phyloP scores from a whole-genome alignment of 345 rosid genomes.

The Salix udensis region DNA sequence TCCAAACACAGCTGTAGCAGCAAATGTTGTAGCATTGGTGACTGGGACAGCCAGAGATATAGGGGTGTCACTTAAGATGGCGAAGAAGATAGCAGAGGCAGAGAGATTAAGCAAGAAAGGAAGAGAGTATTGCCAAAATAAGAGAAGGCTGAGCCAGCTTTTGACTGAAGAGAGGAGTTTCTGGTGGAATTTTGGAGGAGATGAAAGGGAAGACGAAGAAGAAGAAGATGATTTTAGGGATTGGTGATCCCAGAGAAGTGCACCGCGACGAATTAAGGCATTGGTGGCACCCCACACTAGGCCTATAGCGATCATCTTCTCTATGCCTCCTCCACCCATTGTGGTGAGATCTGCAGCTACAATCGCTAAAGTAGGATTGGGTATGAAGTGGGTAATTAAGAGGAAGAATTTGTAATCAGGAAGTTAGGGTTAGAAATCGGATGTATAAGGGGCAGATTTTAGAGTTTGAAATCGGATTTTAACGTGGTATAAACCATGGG shows the following conservation, averaged over 20 bases:
- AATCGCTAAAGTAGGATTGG: too few species aligned
- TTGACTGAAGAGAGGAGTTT: slow-evolving; percentile 40
- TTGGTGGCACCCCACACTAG: slow-evolving; percentile 92
- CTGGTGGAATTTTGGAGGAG: slow-evolving; percentile 25
- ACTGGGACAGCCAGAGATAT: slow-evolving; percentile 87
- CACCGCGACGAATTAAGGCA: slow-evolving; percentile 85
- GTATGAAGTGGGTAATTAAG: too few species aligned
- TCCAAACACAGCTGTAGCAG: slow-evolving; percentile 80
- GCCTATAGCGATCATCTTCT: slow-evolving; percentile 88
- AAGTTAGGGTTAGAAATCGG: too few species aligned
- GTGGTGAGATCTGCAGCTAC: too few species aligned
- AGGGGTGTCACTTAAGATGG: slow-evolving; percentile 62
- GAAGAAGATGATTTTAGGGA: slow-evolving; percentile 22
- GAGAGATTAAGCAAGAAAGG: slow-evolving; percentile 85
- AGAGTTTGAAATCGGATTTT: too few species aligned
- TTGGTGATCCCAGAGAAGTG: slow-evolving; percentile 65
- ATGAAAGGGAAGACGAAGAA: background rate
- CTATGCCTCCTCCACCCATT: slow-evolving; percentile 63
- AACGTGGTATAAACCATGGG: too few species aligned
- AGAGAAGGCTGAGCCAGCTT: slow-evolving; percentile 52
- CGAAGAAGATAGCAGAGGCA: slow-evolving; percentile 84
- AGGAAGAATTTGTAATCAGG: too few species aligned
- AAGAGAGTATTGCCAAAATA: slow-evolving; percentile 85
- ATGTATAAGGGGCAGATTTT: too few species aligned
- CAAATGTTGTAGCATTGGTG: slow-evolving; percentile 88